Conservation (phyloP, 1,284 basidiomycete species). For the Apiotrichum montevideense region DNA sequence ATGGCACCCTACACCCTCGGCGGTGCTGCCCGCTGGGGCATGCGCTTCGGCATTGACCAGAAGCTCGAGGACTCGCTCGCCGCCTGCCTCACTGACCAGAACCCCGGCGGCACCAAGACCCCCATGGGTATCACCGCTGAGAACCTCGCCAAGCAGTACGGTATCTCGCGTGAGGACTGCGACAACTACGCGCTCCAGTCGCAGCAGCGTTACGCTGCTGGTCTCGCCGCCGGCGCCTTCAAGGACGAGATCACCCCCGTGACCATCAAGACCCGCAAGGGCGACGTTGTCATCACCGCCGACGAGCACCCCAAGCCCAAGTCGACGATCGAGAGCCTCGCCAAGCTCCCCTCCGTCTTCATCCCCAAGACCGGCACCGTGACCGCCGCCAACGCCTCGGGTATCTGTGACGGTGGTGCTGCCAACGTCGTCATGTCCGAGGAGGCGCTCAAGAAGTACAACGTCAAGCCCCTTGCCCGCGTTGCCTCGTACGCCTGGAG, state of each 20-base stretch:
- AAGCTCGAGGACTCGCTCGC: constrained; percentile 55
- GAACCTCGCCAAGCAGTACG: constrained; percentile 53
- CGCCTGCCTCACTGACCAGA: constrained; percentile 52
- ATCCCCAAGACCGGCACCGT: constrained; percentile 52
- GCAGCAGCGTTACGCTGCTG: constrained; percentile 53
- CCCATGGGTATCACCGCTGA: constrained; percentile 56
- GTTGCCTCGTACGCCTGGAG: constrained; percentile 52
- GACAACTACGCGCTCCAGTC: constrained; percentile 55
- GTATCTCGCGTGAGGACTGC: constrained; percentile 52
- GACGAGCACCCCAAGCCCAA: constrained; percentile 54
- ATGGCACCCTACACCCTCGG: constrained; percentile 50
- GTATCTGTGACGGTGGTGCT: constrained; percentile 55
- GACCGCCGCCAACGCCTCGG: constrained; percentile 53
- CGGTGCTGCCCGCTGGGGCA: constrained; percentile 46
- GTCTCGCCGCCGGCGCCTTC: constrained; percentile 51
- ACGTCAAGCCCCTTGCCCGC: constrained; percentile 51
- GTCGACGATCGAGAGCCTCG: constrained; percentile 48
- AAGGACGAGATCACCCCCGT: constrained; percentile 52
- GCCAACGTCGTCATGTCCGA: constrained; percentile 54
- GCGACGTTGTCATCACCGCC: constrained; percentile 33
- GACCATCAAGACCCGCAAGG: constrained; percentile 45
- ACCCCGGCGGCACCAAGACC: constrained; percentile 48
- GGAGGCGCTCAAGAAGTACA: constrained; percentile 47
- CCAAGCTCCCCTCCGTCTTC: constrained; percentile 51
- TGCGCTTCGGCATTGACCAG: constrained; percentile 49